A percentile compares a stretch with the other conserved stretches of the same genome.
phyloP scores from a whole-genome alignment of 208 protist genomes.

The Crithidia bombi region DNA sequence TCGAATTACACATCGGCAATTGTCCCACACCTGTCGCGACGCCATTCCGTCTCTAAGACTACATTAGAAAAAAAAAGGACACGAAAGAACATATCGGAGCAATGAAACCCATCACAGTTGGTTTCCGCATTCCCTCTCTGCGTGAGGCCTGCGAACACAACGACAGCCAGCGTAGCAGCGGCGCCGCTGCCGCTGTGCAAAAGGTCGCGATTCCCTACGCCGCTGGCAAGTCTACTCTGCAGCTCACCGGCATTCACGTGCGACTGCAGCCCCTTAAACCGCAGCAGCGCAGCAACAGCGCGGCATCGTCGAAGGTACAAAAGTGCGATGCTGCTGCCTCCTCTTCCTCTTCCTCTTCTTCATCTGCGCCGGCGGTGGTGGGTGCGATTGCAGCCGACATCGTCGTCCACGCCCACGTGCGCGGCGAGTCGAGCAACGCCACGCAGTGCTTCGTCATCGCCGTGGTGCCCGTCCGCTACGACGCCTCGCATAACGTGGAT shows the following conservation, averaged over 20 bases:
- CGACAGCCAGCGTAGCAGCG: constrained; percentile 5
- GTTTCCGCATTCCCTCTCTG: constrained; percentile 47
- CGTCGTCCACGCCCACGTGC: constrained; percentile 38
- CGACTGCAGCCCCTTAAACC: constrained; percentile 28
- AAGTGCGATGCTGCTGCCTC: background rate
- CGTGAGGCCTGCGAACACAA: constrained; percentile 31
- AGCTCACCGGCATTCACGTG: constrained; percentile 59
- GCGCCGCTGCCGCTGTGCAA: background rate
- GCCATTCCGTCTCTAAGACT: no score
- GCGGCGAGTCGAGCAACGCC: constrained; percentile 18
- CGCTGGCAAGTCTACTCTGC: constrained; percentile 49
- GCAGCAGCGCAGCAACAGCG: background rate
- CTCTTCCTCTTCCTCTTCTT: background rate
- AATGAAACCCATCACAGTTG: constrained; percentile 33
- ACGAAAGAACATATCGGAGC: no score
- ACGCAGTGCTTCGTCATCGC: constrained; percentile 36
- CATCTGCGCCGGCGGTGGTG: background rate
- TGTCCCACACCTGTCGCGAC: no score
- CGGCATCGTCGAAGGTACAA: background rate
- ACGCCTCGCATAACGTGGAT: constrained; percentile 5
- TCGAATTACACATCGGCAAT: no score
- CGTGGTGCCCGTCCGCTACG: constrained; percentile 35
- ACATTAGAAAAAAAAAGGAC: no score
- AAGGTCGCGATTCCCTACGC: constrained; percentile 48
- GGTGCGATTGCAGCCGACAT: constrained; percentile 21